Base-by-base conservation (phyloP, 306 rosid species). In the Lathyrus tuberosus region DNA sequence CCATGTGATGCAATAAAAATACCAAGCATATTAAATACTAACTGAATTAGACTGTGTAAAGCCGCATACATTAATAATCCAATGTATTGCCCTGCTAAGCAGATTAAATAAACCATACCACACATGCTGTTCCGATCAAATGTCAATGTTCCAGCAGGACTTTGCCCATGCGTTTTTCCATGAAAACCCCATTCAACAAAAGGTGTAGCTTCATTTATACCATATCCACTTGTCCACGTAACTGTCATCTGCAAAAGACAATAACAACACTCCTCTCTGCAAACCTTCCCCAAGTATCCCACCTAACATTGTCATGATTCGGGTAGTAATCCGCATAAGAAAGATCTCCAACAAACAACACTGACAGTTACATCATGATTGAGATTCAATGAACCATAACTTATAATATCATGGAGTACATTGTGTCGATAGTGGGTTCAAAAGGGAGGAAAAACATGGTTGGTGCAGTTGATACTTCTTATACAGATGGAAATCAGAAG, bases 141-240 rank as follows among this genome's bases (percentile, higher is more conserved):
- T 33, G 93, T 89, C 80, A 90, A 79, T 47, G 98, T 92, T 67
- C 87, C 96, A 3, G 98, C 98, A 14, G 92, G 90, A 58, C 96
- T 82, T 75, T 40, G 82, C 16, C 26, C 73, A 10, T n/a, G 81
- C 1, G 3, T 33, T 51, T 68, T 80, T 62, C 86, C 93, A 18
- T 60, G 18, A 18, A 24, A 63, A 73, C 89, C 88, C 92, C 91
- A 89, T 54, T 88, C 86, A 61, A 88, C 85, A 8, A 88, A 82
- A 0, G 98, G 93, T 22, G 74, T 80, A 61, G 96, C 96, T 72
- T 90, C 96, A 61, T 70, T 58, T 44, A 88, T 79, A 66, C 71
- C 70, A 42, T 88, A 93, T 61, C 98, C 96, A 75, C 98, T 93
- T 22, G 96, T 90, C 98, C 98, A 90, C 14, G 98, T 90, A 60